Evolutionary conservation across 1,284 basidiomycete genomes (phyloP).

Genomic region (Sporisorium reilianum): DNA sequence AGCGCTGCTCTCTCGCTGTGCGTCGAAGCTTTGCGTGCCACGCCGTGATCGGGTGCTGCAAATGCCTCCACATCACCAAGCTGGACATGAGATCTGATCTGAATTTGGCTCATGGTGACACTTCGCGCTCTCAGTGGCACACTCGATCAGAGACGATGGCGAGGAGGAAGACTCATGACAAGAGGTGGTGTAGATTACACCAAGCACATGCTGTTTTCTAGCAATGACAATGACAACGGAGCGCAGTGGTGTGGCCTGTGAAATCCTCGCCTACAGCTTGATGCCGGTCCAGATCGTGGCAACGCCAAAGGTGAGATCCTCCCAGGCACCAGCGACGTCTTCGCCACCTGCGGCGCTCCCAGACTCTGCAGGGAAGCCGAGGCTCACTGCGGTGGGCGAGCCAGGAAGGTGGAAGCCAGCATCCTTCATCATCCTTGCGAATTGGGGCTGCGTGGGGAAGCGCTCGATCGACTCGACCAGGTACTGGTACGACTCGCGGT

Average conservation of each 20-base stretch:
- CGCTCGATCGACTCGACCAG: constrained; percentile 96
- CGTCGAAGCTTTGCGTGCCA: neutral
- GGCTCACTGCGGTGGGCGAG: constrained; percentile 54
- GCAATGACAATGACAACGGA: neutral
- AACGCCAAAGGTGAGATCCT: constrained; percentile 66
- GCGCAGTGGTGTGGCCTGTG: neutral
- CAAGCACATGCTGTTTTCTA: neutral
- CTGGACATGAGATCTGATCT: neutral
- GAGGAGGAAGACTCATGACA: neutral
- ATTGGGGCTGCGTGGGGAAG: constrained; percentile 90
- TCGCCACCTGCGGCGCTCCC: constrained; percentile 36
- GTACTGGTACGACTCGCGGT: constrained; percentile 91
- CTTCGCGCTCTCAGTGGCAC: neutral
- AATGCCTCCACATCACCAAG: constrained; percentile 11
- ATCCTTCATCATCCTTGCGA: constrained; percentile 80
- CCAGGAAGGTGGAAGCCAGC: constrained; percentile 70
- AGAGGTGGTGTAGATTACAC: constrained; percentile 38
- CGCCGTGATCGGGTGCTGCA: constrained; percentile 11
- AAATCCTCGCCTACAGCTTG: constrained; percentile 37
- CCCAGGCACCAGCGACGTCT: constrained; percentile 62
- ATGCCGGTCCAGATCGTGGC: constrained; percentile 67
- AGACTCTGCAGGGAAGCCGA: constrained; percentile 55
- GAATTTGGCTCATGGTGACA: neutral
- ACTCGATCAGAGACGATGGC: neutral
- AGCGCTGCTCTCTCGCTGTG: neutral